Evolutionary conservation across 2,329 filamentous ascomycete species (phyloP), one percentile per base, ranked within the genome.

Genomic region (Dothideomycetes sp.): DNA sequence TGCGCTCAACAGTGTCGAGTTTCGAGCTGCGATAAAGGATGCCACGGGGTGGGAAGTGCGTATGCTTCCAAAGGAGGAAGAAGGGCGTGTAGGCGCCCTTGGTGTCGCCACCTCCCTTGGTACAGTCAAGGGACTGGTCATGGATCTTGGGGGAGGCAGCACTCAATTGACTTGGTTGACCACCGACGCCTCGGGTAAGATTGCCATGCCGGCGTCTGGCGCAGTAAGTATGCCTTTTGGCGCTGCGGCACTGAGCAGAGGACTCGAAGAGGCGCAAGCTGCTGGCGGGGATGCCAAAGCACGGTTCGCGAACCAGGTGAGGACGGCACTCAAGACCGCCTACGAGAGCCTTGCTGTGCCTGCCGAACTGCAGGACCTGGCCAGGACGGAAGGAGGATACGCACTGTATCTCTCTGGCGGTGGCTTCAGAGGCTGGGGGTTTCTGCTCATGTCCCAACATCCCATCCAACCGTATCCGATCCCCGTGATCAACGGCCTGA

Each of bases 361-460:
- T 0, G 54, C 61, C 10, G 61, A 68, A 12, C 58, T 78, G 4
- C 46, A 66, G 1, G 54, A 68, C 10, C 50, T 59, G 15, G 64
- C 67, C 11, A 57, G 63, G 19, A 51, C 58, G 5, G 50, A 65
- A 2, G 66, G 65, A 2, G 72, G 72, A 4, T 68, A 87, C 42
- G 76, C 81, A 24, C 67, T 94, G 7, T 94, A 88, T 56, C 77
- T 95, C 42, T 94, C 84, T 46, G 88, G 88, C 32, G 88, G 88
- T 17, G 88, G 88, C 0, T 94, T 94, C 55, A 71, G 88, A 27
- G 88, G 88, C 12, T 94, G 93, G 69, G 88, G 87, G 5, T 93
- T 85, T 59, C 78, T 94, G 53, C 69, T 94, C 38, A 88, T 94
- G 81, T 79, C 82, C 55, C 73, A 75, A 48, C 83, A 89, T 51